Base-by-base conservation (phyloP, 2,329 filamentous ascomycete genomes). In the Botrytis hyacinthi region DNA sequence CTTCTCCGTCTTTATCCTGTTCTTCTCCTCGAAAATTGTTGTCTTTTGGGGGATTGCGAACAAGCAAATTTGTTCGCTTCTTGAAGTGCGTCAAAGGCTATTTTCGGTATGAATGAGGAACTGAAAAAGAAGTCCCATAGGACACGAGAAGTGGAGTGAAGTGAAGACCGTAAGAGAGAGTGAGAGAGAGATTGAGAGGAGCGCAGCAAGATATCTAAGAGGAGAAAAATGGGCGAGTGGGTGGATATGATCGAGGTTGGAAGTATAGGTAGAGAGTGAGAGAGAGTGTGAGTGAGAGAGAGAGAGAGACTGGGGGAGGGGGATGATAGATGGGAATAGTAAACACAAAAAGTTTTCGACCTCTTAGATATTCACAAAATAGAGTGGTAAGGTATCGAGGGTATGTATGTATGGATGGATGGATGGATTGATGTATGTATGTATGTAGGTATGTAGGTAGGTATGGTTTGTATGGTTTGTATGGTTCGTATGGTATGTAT, bases 331-430 rank as follows among this genome's bases (percentile, higher is more conserved):
- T 54, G 48, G 26, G 29, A n/a, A 48, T 20, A 37, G 37, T 37
- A 35, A 46, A 48, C 42, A 44, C 32, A 5, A 8, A 66, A 9
- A 57, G 51, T 9, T 46, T 66, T 48, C 18, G 22, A 48, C 62
- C 62, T 66, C 29, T 66, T 66, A 26, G 40, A 65, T 65, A 65
- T 65, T 35, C 7, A 63, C 26, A 42, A 42, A 44, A 63, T 44
- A 32, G 61, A 18, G 22, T 61, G 18, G 20, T 7, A 22, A 60
- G 57, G 9, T 60, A 35, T 60, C 8, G 32, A 60, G 32, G 57
- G 10, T 60, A 22, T 42, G 35, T 62, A n/a, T 62, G 60, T 61
- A 26, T 42, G 59, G 26, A 26, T 61, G 32, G 37, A 9, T 29
- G 35, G 37, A 40, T 40, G 37, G 9, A 37, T 37, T 6, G 37